These are phyloP conservation scores for Houttuynia cordata DNA, from an alignment of 164 flowering plant genomes.

Conservation along the genomic window DNA sequence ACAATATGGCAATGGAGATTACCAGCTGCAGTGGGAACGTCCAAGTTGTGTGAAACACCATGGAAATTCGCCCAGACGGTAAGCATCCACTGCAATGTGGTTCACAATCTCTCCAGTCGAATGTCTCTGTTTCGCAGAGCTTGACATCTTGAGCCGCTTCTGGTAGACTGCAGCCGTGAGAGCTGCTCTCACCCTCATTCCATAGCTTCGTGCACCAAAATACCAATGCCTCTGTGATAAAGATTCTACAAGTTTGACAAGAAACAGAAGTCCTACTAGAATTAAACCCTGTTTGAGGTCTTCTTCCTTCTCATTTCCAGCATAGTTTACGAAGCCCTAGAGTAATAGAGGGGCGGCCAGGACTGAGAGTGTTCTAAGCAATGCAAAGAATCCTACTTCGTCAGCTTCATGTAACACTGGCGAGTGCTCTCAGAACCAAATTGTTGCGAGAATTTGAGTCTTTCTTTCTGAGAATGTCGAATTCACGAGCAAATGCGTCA, in stretches of 20 bases:
- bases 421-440: constrained; percentile 32
- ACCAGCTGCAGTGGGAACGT: constrained; percentile 33
- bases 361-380: constrained; percentile 36
- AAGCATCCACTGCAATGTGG: constrained; percentile 81
- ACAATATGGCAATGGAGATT: constrained; percentile 37
- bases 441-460: constrained; percentile 9
- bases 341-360: constrained; percentile 52
- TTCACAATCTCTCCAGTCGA: constrained; percentile 83
- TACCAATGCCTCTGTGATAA: constrained; percentile 57
- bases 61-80: constrained; percentile 66
- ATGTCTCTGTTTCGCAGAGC: constrained; percentile 46
- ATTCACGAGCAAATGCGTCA: constrained; percentile 29
- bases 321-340: constrained; percentile 46
- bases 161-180: constrained; percentile 56
- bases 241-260: constrained; percentile 54
- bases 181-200: constrained; percentile 78
- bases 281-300: constrained; percentile 24
- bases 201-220: constrained; percentile 47
- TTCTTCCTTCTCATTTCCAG: constrained; percentile 18
- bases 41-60: constrained; percentile 69
- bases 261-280: constrained; percentile 44
- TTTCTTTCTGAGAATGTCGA: constrained; percentile 22
- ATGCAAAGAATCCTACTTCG: constrained; percentile 34
- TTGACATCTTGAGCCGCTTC: constrained; percentile 69
- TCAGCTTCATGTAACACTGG: constrained; percentile 44